Evolutionary conservation across 768 basidiomycete species (phyloP), one percentile per base, ranked within the genome.

Genomic region (Phylloporus arenicola): DNA sequence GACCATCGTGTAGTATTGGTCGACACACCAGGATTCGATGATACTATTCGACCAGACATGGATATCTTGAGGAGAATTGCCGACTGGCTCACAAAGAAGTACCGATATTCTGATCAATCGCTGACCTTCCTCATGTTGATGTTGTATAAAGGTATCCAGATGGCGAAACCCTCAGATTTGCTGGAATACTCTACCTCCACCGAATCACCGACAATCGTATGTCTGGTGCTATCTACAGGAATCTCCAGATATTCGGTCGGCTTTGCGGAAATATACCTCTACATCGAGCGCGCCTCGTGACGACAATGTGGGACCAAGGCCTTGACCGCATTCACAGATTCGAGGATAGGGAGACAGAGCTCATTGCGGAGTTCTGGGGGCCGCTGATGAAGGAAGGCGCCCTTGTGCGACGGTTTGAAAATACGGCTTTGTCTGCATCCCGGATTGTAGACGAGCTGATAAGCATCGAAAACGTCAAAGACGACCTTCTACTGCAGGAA

Each of bases 171-270:
- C 43, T 50, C 38, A 63, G 50, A 13, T 40, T 66, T 4, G 41
- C 58, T 19, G 74, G 72, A 9, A 55, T 73, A 31, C 44, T 70
- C 19, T 71, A 69, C 48, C 37, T 68, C 19, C 67, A 70, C 37
- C 60, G 63, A 27, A 71, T 74, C 40, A 61, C 68, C 19, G 66
- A 71, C 46, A 70, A 54, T 25, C 64, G 70, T 6, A 59, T 74
- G 58, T 54, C 60, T 9, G 70, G 66, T 9, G 62, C 68, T 13
- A 47, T 53, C 10, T 40, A 43, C 17, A 62, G 57, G 41, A 70
- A 69, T 48, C 63, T 72, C 44, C 50, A 57, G n/a, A 46, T 71
- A 14, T 35, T 74, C 49, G 50, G 58, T 24, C 53, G 60, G 24
- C 50, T 75, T 20, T 75, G 73, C 35, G 74, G 73, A 5, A 29